phyloP scores from a whole-genome alignment of 371 early-diverging fungal species.

The Syncephalis fuscata region DNA sequence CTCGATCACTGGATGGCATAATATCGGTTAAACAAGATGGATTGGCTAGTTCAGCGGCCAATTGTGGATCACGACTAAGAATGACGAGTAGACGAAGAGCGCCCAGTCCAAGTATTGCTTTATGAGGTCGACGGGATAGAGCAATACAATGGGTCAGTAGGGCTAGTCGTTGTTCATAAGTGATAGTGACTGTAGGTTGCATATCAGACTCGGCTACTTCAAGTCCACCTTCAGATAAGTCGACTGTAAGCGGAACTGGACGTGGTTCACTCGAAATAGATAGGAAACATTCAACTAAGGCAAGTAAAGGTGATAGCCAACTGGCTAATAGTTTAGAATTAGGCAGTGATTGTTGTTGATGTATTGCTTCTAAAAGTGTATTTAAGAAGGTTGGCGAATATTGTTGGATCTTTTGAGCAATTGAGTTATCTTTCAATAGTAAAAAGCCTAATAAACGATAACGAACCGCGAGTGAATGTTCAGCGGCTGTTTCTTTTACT shows the following conservation, averaged over 20 bases:
- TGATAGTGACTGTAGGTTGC: slow-evolving; percentile 4
- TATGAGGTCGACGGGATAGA: too few species aligned
- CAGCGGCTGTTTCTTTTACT: neutral
- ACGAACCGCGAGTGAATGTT: slow-evolving; percentile 25
- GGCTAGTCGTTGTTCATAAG: slow-evolving; percentile 10
- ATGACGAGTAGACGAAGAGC: slow-evolving; percentile 61
- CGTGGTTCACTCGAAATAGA: slow-evolving; percentile 45
- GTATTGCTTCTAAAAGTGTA: too few species aligned
- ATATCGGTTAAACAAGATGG: slow-evolving; percentile 41
- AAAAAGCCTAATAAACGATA: slow-evolving; percentile 14
- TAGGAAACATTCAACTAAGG: slow-evolving; percentile 48
- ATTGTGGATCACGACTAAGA: slow-evolving; percentile 48
- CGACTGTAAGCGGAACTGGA: slow-evolving; percentile 11
- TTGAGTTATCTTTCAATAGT: slow-evolving; percentile 6
- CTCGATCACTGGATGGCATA: slow-evolving; percentile 24
- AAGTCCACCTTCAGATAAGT: slow-evolving; percentile 17
- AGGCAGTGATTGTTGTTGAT: neutral
- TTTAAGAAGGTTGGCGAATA: too few species aligned
- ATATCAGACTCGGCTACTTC: slow-evolving; percentile 22
- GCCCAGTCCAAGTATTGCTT: slow-evolving; percentile 22
- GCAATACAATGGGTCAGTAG: too few species aligned
- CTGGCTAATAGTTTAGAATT: slow-evolving; percentile 10
- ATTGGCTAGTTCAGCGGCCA: slow-evolving; percentile 49
- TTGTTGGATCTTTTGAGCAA: too few species aligned
- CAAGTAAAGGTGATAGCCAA: slow-evolving; percentile 48